phyloP scores from a whole-genome alignment of 139 green algal genomes.

The Parachlorella kessleri region DNA sequence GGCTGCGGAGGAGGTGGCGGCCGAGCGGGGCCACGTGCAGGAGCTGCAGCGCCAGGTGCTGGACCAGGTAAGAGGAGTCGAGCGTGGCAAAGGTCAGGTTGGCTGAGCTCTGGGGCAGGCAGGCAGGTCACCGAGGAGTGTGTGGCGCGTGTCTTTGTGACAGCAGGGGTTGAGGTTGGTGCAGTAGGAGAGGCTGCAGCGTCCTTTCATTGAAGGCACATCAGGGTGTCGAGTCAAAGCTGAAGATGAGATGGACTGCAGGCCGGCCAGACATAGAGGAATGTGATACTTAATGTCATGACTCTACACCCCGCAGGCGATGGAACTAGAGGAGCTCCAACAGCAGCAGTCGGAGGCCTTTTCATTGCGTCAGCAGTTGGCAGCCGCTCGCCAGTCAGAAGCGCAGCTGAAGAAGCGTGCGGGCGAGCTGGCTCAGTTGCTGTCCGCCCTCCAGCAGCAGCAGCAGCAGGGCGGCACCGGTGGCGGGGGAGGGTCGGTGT shows the following conservation, averaged over 20 bases:
- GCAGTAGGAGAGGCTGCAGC: too few species aligned
- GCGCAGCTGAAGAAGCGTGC: conserved; percentile 3
- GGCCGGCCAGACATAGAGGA: too few species aligned
- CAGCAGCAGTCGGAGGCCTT: conserved; percentile 11
- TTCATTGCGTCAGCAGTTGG: conserved; percentile 9
- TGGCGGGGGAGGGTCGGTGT: too few species aligned
- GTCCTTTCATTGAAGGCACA: too few species aligned
- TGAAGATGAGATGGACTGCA: too few species aligned
- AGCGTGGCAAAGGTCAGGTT: background rate
- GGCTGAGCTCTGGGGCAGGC: background rate
- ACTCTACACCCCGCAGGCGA: too few species aligned
- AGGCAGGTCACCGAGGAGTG: too few species aligned
- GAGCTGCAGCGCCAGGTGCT: conserved; percentile 35
- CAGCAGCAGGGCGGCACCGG: too few species aligned
- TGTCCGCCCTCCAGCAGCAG: background rate
- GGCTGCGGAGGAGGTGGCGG: conserved; percentile 22
- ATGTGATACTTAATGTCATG: too few species aligned
- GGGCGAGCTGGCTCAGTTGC: background rate
- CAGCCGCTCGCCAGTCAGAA: conserved; percentile 4
- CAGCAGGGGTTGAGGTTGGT: too few species aligned
- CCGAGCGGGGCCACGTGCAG: conserved; percentile 6
- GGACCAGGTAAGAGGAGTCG: conserved; percentile 15
- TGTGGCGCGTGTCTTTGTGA: too few species aligned
- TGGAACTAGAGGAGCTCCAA: conserved; percentile 42
- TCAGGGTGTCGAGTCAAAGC: too few species aligned